A percentile compares a stretch with the other conserved stretches of the same genome.
Conservation (phyloP, 1,284 basidiomycete genomes). For the Calocybe gambosa region DNA sequence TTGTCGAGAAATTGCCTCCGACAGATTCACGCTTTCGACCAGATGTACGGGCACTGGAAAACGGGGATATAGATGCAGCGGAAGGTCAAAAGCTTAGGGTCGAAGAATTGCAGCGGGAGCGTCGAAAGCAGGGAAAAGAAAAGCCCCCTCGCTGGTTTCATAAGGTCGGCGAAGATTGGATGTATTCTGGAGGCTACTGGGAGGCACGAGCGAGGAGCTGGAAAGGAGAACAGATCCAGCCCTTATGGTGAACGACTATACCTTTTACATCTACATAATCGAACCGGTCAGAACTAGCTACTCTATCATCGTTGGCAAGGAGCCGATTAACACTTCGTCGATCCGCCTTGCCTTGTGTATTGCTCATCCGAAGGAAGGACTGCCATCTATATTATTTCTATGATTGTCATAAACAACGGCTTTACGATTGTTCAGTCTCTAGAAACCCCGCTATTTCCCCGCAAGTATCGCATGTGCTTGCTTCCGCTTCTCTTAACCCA, state of each 20-base stretch:
- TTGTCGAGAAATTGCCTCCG: constrained; percentile 64
- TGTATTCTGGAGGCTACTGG: constrained; percentile 79
- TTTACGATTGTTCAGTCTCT: neutral
- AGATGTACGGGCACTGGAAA: constrained; percentile 83
- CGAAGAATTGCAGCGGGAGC: constrained; percentile 70
- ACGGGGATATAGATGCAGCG: constrained; percentile 72
- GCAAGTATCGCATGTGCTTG: constrained; percentile 14
- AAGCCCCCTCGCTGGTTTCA: constrained; percentile 67
- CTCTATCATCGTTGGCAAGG: neutral
- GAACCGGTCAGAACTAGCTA: neutral
- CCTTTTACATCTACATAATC: neutral
- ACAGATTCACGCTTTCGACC: constrained; percentile 86
- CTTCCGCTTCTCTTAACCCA: constrained; percentile 1
- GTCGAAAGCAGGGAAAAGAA: constrained; percentile 52
- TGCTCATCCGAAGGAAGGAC: no score
- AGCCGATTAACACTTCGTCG: neutral
- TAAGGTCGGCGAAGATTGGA: constrained; percentile 66
- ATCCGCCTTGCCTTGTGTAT: neutral
- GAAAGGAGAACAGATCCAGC: constrained; percentile 41
- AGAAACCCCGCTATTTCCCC: constrained; percentile 22
- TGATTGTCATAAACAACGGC: no score
- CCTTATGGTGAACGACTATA: constrained; percentile 52
- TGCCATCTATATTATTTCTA: no score
- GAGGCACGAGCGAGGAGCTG: constrained; percentile 62
- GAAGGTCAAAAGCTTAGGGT: constrained; percentile 72